Evolutionary conservation across 2,329 filamentous ascomycete species (phyloP).

Genomic region (Xylaria digitata): DNA sequence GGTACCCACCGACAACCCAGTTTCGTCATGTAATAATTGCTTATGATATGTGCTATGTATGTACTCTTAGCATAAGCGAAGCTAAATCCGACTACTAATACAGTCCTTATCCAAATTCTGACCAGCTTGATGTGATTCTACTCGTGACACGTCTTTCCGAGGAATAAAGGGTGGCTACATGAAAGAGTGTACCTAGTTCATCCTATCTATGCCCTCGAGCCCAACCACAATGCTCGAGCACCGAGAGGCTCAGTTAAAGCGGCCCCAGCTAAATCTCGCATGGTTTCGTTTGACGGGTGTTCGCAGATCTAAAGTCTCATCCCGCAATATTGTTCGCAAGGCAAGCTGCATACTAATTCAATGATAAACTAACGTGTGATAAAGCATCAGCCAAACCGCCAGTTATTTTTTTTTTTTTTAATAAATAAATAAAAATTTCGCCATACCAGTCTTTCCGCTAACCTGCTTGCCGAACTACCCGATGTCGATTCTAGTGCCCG

Average conservation of each 20-base stretch:
- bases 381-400: not conserved
- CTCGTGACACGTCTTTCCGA: not conserved
- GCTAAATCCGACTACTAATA: not conserved
- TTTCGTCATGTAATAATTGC: conserved; percentile 6
- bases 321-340: conserved; percentile 26
- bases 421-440: not conserved
- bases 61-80: not conserved
- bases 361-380: not conserved
- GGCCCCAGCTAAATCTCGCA: conserved; percentile 7
- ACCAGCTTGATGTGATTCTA: not conserved
- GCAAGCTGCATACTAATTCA: conserved; percentile 21
- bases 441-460: not conserved
- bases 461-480: not conserved
- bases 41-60: not conserved
- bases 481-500: not conserved
- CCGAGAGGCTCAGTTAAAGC: not conserved
- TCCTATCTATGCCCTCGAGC: conserved; percentile 15
- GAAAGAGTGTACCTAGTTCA: conserved; percentile 9
- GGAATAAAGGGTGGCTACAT: conserved; percentile 5
- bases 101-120: not conserved
- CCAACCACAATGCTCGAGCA: conserved; percentile 22
- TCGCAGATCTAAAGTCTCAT: conserved; percentile 28
- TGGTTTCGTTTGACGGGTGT: conserved; percentile 21
- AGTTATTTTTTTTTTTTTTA: not conserved
- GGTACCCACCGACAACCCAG: not conserved